These are phyloP conservation scores for Escovopsis sp. DNA, from an alignment of 2,329 filamentous ascomycete species.

Conservation along the genomic window DNA sequence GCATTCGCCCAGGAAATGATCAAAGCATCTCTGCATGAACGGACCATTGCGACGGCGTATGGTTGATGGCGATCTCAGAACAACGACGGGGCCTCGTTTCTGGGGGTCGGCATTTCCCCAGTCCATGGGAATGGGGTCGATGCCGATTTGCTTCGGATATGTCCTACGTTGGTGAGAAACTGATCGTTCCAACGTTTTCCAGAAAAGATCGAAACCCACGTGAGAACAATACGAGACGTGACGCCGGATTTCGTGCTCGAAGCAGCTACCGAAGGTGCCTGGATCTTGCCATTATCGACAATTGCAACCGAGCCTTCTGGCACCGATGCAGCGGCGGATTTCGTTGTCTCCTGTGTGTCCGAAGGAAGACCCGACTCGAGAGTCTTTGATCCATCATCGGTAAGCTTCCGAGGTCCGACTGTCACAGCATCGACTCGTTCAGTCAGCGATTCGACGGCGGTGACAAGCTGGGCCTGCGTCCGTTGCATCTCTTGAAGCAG, in stretches of 20 bases:
- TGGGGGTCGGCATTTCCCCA: slow-evolving; percentile 71
- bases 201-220: slow-evolving; percentile 22
- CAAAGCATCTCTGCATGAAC: slow-evolving; percentile 12
- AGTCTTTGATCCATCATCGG: slow-evolving; percentile 2
- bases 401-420: slow-evolving; percentile 3
- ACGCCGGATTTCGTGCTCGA: slow-evolving; percentile 28
- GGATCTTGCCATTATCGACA: slow-evolving; percentile 1
- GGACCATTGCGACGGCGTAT: slow-evolving; percentile 69
- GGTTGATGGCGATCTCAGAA: slow-evolving; percentile 60
- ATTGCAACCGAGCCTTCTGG: not conserved
- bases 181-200: not conserved
- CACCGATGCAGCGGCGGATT: not conserved
- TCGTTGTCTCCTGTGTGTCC: not conserved
- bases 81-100: slow-evolving; percentile 74
- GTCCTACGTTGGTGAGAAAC: slow-evolving; percentile 33
- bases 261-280: slow-evolving; percentile 10
- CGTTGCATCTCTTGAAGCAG: slow-evolving; percentile 26
- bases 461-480: slow-evolving; percentile 25
- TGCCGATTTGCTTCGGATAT: slow-evolving; percentile 86
- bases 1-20: not conserved
- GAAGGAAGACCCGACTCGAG: not conserved
- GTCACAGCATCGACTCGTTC: slow-evolving; percentile 13
- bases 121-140: slow-evolving; percentile 75
- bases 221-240: slow-evolving; percentile 41
- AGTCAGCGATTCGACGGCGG: slow-evolving; percentile 25